These are phyloP conservation scores for Thelonectria discophora DNA, from an alignment of 2,329 filamentous ascomycete species.

Conservation along the genomic window DNA sequence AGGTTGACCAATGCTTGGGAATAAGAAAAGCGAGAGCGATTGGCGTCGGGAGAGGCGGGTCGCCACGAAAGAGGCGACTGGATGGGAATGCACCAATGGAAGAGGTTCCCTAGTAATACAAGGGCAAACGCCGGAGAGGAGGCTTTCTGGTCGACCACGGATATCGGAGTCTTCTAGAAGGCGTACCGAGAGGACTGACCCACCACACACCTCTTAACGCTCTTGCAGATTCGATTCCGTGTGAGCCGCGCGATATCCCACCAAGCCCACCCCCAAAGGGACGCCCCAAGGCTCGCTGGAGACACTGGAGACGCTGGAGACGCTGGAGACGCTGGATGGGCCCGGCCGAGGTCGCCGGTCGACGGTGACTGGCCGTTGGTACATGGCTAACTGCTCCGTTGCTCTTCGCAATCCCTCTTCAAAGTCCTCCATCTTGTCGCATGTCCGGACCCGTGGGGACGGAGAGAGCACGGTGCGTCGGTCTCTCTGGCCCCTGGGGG, in stretches of 20 bases:
- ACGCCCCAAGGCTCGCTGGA: not conserved
- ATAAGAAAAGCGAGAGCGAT: conserved; percentile 23
- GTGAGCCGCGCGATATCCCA: conserved; percentile 25
- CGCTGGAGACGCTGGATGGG: not conserved
- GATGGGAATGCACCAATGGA: conserved; percentile 32
- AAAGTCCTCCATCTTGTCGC: conserved; percentile 14
- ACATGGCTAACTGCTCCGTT: not conserved
- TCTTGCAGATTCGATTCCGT: conserved; percentile 23
- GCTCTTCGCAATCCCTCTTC: too few relatives aligned
- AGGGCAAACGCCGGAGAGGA: conserved; percentile 26
- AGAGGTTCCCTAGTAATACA: conserved; percentile 29
- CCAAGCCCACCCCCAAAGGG: conserved; percentile 3
- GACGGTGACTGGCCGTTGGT: conserved; percentile 14
- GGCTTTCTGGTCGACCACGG: conserved; percentile 14
- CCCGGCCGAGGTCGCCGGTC: conserved; percentile 17
- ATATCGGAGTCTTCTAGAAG: conserved; percentile 39
- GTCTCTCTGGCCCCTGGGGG: conserved; percentile 8
- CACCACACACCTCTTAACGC: conserved; percentile 14
- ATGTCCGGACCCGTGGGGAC: conserved; percentile 22
- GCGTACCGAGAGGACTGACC: conserved; percentile 19
- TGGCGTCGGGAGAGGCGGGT: conserved; percentile 33
- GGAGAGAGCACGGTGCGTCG: conserved; percentile 23
- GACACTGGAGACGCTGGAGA: not conserved
- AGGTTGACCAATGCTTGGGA: conserved; percentile 15
- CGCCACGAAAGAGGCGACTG: conserved; percentile 34